Evolutionary conservation across 345 rosid genomes (phyloP), one percentile per base, ranked within the genome.

Genomic region (Cardamine occulta): DNA sequence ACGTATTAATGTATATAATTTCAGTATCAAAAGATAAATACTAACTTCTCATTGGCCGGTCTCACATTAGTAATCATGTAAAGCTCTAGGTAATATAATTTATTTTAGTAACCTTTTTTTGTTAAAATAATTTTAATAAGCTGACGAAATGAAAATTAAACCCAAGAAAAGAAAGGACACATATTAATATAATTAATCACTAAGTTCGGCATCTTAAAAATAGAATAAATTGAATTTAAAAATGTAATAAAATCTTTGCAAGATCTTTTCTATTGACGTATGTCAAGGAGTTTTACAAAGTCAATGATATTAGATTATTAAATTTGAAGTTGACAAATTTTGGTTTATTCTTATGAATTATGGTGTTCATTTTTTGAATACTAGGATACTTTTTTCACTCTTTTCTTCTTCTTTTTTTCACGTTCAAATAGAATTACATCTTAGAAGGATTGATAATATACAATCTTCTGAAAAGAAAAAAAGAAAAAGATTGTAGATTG

Each of bases 191-290:
- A 45, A 28, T 42, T 69, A 61, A 54, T 18, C 26, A 56, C 52
- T 32, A 68, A 54, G 74, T 54, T 76, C 64, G 80, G 71, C 70
- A 69, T 75, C 70, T 69, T 42, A 63, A 63, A 23, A 53, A 62
- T 42, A 61, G 0, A 70, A 63, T 10, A 42, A 44, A 12, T 34
- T 35, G 0, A 12, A 7, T 55, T 17, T 68, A 31, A 10, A 7
- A 70, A 40, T 63, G 65, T 24, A 55, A 70, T 70, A 70, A 69
- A 70, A 76, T 76, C 71, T 76, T 55, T 48, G 42, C 51, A 76
- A 70, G 75, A 76, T 76, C 70, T 31, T 31, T 63, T 63, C 65
- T 54, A 8, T 70, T 76, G 75, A 76, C 80, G 75, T 62, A 76
- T 76, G 80, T 70, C 65, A 55, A 63, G 3, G 65, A 45, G 52